Evolutionary conservation across 805 yeast genomes (phyloP).

Genomic region (Spathaspora hagerdaliae): DNA sequence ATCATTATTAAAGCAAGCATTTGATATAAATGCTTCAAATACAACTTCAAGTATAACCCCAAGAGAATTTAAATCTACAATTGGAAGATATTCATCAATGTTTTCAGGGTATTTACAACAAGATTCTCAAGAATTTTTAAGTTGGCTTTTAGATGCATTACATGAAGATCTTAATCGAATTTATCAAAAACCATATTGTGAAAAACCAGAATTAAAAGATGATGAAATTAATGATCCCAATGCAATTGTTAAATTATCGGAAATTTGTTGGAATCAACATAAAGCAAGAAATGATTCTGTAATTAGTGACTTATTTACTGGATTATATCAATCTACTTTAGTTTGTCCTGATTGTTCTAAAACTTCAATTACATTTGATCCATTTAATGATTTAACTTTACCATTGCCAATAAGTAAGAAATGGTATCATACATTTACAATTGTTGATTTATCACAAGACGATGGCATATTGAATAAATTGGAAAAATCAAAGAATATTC

Average conservation of each 20-base stretch:
- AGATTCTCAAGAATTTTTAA: slow-evolving; percentile 90
- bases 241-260: slow-evolving; percentile 61
- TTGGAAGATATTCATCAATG: slow-evolving; percentile 75
- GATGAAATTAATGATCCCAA: slow-evolving; percentile 51
- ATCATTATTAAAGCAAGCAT: slow-evolving; percentile 56
- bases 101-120: slow-evolving; percentile 85
- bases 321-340: slow-evolving; percentile 84
- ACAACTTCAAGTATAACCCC: slow-evolving; percentile 45
- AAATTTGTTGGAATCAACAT: slow-evolving; percentile 77
- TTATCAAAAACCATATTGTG: slow-evolving; percentile 76
- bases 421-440: slow-evolving; percentile 64
- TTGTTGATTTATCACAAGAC: slow-evolving; percentile 48
- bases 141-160: slow-evolving; percentile 80
- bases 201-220: slow-evolving; percentile 76
- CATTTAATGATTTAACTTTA: slow-evolving; percentile 83
- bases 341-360: slow-evolving; percentile 82
- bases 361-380: slow-evolving; percentile 87
- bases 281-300: slow-evolving; percentile 78
- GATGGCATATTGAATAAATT: not conserved
- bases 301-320: slow-evolving; percentile 82
- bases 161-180: slow-evolving; percentile 92
- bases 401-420: slow-evolving; percentile 76
- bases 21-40: slow-evolving; percentile 20
- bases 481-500: not conserved
- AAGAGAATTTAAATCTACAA: slow-evolving; percentile 67